phyloP scores from a whole-genome alignment of 306 rosid species.

The Rosa multiflora region DNA sequence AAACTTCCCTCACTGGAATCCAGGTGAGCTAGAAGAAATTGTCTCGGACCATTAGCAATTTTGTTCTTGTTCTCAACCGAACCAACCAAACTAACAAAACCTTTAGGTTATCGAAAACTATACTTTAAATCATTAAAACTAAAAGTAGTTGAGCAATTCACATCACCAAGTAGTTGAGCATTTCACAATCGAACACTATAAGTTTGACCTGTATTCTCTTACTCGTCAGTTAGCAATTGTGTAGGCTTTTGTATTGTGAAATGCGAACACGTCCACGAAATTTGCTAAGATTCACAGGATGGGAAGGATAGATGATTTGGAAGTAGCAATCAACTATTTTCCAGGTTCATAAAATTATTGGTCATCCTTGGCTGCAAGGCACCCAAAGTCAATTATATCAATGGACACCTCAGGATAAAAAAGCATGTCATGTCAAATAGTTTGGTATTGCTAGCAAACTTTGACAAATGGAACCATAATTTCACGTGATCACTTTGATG shows the following conservation, averaged over 20 bases:
- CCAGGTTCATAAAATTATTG: not conserved
- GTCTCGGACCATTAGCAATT: not conserved
- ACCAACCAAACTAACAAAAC: not conserved
- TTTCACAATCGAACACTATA: not conserved
- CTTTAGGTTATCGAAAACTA: no score
- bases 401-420: not conserved
- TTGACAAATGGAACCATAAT: not conserved
- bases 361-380: not conserved
- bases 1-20: not conserved
- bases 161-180: not conserved
- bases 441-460: not conserved
- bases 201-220: not conserved
- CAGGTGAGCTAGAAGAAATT: not conserved
- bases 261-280: not conserved
- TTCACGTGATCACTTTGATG: constrained; percentile 21
- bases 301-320: not conserved
- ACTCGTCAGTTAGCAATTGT: not conserved
- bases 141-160: not conserved
- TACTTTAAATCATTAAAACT: no score
- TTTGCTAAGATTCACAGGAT: not conserved
- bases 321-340: not conserved
- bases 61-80: not conserved
- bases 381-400: not conserved
- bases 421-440: not conserved
- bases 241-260: not conserved